Percentiles rank a stretch among this genome's conserved stretches.
Conservation (phyloP, 768 basidiomycete genomes). For the Phanerochaete sordida region DNA sequence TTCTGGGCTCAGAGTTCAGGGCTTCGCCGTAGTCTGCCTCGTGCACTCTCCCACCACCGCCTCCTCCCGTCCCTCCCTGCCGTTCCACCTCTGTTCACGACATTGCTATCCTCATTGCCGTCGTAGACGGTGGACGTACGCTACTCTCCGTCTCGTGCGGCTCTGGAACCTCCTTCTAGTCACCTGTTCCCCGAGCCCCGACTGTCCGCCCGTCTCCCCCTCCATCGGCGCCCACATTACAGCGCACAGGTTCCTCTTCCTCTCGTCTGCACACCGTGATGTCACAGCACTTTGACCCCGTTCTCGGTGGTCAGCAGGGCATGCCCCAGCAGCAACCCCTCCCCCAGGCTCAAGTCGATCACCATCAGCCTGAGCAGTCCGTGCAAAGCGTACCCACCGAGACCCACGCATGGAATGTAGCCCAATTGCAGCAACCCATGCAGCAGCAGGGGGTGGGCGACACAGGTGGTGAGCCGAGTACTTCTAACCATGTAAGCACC, state of each 20-base stretch:
- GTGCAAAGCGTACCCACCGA: constrained; percentile 45
- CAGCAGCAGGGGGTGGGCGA: constrained; percentile 11
- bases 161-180: not conserved
- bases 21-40: constrained; percentile 15
- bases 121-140: constrained; percentile 4
- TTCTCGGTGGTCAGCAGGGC: not conserved
- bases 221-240: not conserved
- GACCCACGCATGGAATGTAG: constrained; percentile 52
- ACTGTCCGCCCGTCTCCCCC: not conserved
- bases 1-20: too few species aligned
- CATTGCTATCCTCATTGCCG: constrained; percentile 13
- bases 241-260: not conserved
- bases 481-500: constrained; percentile 7
- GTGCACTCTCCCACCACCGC: constrained; percentile 17
- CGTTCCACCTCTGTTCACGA: constrained; percentile 9
- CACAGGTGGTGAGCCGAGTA: constrained; percentile 7
- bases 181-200: not conserved
- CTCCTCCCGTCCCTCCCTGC: constrained; percentile 5
- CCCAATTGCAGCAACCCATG: constrained; percentile 9
- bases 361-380: constrained; percentile 33
- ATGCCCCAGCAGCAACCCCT: constrained; percentile 40
- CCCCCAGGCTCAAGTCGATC: constrained; percentile 37
- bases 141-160: constrained; percentile 11
- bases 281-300: not conserved
- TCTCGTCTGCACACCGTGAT: not conserved